A percentile compares a stretch with the other conserved stretches of the same genome.
Conservation (phyloP, 2,329 filamentous ascomycete species). For the Neonectria coccinea region DNA sequence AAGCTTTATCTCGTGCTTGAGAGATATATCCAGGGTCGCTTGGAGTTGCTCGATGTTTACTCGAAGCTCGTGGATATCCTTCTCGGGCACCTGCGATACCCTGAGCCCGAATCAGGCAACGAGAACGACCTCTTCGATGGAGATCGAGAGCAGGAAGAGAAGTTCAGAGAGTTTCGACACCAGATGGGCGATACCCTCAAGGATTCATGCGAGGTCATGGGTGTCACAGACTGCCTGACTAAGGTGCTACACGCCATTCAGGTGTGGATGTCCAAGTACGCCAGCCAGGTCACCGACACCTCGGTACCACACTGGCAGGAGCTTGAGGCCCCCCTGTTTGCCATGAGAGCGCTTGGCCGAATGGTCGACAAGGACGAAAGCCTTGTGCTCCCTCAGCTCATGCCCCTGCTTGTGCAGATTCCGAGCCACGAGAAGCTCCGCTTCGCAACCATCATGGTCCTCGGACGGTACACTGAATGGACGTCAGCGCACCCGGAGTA, state of each 20-base stretch:
- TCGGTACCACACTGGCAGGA: conserved; percentile 96
- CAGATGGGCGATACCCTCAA: conserved; percentile 98
- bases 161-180: conserved; percentile 95
- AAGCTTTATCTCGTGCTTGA: conserved; percentile 96
- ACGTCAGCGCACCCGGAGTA: conserved; percentile 94
- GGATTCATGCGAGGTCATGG: conserved; percentile 96
- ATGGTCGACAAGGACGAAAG: conserved; percentile 94
- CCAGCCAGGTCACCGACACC: conserved; percentile 76
- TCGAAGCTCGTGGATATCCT: conserved; percentile 93
- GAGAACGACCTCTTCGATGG: conserved; percentile 92
- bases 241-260: conserved; percentile 92
- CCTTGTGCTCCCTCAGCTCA: conserved; percentile 88
- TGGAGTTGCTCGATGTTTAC: conserved; percentile 83
- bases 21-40: conserved; percentile 84
- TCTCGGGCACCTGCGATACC: conserved; percentile 90
- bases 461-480: conserved; percentile 98
- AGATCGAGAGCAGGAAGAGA: conserved; percentile 94
- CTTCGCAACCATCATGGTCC: conserved; percentile 97
- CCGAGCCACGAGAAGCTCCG: conserved; percentile 97
- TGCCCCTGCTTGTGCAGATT: conserved; percentile 93
- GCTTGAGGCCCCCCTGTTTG: conserved; percentile 93
- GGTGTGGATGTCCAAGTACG: conserved; percentile 87
- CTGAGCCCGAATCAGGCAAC: conserved; percentile 77
- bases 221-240: conserved; percentile 87
- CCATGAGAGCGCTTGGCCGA: conserved; percentile 93